Percentiles rank a stretch among this genome's conserved stretches.
Evolutionary conservation across 148 eudicot genomes (phyloP).

Genomic region (Rhododendron kiyosumense): DNA sequence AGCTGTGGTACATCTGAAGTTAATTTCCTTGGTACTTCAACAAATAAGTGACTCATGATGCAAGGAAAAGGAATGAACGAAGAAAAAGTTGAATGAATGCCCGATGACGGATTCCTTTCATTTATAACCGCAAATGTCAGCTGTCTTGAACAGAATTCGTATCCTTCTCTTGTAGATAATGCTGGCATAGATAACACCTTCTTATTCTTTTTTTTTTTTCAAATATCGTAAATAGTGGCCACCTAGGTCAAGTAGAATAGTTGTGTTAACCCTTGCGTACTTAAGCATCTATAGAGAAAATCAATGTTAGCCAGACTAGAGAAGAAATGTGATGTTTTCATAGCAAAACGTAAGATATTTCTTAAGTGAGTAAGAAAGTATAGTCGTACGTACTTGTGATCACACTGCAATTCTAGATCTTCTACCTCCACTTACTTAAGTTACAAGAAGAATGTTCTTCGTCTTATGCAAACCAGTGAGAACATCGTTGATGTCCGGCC

Average conservation of each 20-base stretch:
- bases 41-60: too few relatives aligned
- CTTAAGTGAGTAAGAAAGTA: background rate
- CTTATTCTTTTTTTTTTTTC: too few relatives aligned
- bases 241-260: background rate
- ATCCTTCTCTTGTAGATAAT: background rate
- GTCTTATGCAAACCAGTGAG: background rate
- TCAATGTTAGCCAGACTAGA: background rate
- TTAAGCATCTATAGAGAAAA: background rate
- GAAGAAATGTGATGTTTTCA: background rate
- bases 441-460: background rate
- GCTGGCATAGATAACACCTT: background rate
- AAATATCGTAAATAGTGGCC: too few relatives aligned
- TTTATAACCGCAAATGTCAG: too few relatives aligned
- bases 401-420: background rate
- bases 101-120: background rate
- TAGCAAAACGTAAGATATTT: background rate
- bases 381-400: background rate
- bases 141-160: background rate
- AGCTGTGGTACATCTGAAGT: too few relatives aligned
- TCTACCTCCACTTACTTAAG: background rate
- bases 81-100: background rate
- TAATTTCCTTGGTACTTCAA: too few relatives aligned
- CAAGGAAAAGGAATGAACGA: too few relatives aligned
- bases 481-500: background rate
- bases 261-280: background rate